These are phyloP conservation scores for Meyerozyma carpophila DNA, from an alignment of 1,139 yeast species.

Conservation along the genomic window DNA sequence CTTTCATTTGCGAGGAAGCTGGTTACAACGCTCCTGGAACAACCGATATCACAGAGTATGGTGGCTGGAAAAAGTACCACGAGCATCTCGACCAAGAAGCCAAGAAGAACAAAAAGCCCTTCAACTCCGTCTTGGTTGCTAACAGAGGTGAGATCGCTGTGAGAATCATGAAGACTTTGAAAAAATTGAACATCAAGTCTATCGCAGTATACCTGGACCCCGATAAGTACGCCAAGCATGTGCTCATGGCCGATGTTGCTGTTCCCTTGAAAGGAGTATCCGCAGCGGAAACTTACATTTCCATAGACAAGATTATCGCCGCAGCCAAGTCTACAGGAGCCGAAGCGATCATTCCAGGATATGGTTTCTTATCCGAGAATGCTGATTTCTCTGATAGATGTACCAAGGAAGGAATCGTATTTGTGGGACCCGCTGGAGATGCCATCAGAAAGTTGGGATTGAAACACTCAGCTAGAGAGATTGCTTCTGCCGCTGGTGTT, in stretches of 20 bases:
- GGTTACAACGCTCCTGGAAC: constrained; percentile 74
- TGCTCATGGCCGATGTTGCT: constrained; percentile 72
- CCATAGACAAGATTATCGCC: constrained; percentile 72
- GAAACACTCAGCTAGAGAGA: constrained; percentile 93
- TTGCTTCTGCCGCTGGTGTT: constrained; percentile 82
- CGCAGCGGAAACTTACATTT: constrained; percentile 87
- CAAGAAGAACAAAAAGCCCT: constrained; percentile 48
- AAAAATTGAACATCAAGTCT: constrained; percentile 68
- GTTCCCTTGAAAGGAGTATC: constrained; percentile 74
- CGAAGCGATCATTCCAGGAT: constrained; percentile 94
- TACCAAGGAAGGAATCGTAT: constrained; percentile 73
- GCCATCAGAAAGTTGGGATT: constrained; percentile 87
- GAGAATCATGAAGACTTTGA: constrained; percentile 81
- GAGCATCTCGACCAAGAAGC: constrained; percentile 25
- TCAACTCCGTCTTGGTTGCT: constrained; percentile 83
- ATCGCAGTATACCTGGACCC: constrained; percentile 90
- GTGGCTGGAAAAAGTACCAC: constrained; percentile 83
- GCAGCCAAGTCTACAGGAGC: constrained; percentile 84
- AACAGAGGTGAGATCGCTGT: constrained; percentile 98
- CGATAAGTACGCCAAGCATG: constrained; percentile 86
- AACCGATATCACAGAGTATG: constrained; percentile 71
- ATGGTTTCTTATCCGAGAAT: constrained; percentile 93
- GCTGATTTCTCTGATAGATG: constrained; percentile 93
- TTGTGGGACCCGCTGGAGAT: constrained; percentile 94
- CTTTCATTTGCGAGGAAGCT: constrained; percentile 87